A percentile compares a stretch with the other conserved stretches of the same genome.
phyloP scores from a whole-genome alignment of 495 filamentous ascomycete species.

The Penicillium turbatum region DNA sequence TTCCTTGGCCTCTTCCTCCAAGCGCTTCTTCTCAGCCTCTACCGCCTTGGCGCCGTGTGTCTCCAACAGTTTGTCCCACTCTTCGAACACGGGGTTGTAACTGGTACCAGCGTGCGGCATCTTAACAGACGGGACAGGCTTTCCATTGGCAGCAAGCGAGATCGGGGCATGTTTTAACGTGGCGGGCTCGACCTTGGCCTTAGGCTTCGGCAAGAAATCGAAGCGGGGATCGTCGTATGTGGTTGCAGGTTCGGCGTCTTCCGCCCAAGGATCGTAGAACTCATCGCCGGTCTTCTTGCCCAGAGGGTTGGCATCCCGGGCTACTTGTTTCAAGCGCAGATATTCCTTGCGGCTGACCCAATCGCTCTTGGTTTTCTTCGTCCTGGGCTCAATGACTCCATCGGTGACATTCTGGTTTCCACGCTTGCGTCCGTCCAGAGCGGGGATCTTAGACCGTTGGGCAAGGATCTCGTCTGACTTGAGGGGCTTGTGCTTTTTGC shows the following conservation, averaged over 20 bases:
- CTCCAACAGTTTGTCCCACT: constrained; percentile 72
- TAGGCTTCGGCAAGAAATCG: constrained; percentile 58
- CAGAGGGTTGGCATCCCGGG: constrained; percentile 63
- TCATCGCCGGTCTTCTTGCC: constrained; percentile 50
- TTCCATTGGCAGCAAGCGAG: constrained; percentile 73
- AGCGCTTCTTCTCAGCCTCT: constrained; percentile 70
- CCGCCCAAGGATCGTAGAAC: constrained; percentile 75
- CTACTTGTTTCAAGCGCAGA: constrained; percentile 66
- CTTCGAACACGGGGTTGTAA: constrained; percentile 84
- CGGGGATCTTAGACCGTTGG: constrained; percentile 72
- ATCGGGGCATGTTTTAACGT: constrained; percentile 74
- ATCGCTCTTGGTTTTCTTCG: constrained; percentile 67
- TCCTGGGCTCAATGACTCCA: constrained; percentile 62
- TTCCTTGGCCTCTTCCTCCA: constrained; percentile 63
- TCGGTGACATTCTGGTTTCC: constrained; percentile 51
- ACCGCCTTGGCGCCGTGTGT: constrained; percentile 74
- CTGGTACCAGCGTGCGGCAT: constrained; percentile 76
- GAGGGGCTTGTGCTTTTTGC: constrained; percentile 66
- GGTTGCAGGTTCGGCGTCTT: constrained; percentile 37
- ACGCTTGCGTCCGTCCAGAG: constrained; percentile 72
- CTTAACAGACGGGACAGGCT: constrained; percentile 68
- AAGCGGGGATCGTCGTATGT: constrained; percentile 47
- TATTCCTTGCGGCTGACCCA: constrained; percentile 81
- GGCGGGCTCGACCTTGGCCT: constrained; percentile 64
- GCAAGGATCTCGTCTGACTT: constrained; percentile 90